Evolutionary conservation across 2,329 filamentous ascomycete species (phyloP).

Genomic region (Pseudocercospora pini-densiflorae): DNA sequence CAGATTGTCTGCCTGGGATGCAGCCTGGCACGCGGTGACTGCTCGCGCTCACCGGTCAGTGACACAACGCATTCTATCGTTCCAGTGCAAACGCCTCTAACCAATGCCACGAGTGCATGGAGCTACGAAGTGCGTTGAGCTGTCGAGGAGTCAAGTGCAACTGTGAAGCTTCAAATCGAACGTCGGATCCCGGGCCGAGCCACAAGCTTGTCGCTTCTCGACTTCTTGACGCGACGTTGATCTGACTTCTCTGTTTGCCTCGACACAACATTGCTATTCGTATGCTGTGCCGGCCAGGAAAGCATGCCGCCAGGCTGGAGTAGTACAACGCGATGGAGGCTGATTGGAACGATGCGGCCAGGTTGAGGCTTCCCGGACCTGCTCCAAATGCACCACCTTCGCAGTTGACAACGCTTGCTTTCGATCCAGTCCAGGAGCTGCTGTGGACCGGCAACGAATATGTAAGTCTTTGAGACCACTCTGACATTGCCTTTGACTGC

Average conservation of each 20-base stretch:
- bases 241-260: not conserved
- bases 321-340: slow-evolving; percentile 50
- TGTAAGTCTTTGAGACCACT: slow-evolving; percentile 56
- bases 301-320: not conserved
- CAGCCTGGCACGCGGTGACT: not conserved
- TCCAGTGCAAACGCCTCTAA: not conserved
- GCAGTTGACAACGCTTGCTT: slow-evolving; percentile 78
- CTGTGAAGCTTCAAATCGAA: not conserved
- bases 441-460: slow-evolving; percentile 93
- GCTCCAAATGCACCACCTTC: slow-evolving; percentile 72
- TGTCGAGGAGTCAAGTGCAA: not conserved
- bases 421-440: slow-evolving; percentile 87
- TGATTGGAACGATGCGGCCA: slow-evolving; percentile 69
- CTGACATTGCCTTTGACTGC: not conserved
- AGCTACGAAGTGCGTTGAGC: not conserved
- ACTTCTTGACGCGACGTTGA: not conserved
- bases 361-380: slow-evolving; percentile 79
- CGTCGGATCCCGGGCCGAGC: not conserved
- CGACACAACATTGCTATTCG: not conserved
- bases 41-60: not conserved
- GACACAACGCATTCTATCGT: not conserved
- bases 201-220: not conserved
- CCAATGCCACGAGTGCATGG: not conserved
- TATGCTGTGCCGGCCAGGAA: slow-evolving; percentile 2
- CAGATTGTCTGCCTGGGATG: not conserved